These are phyloP conservation scores for Magnolia sinica DNA, from an alignment of 164 flowering plant species.

Conservation along the genomic window DNA sequence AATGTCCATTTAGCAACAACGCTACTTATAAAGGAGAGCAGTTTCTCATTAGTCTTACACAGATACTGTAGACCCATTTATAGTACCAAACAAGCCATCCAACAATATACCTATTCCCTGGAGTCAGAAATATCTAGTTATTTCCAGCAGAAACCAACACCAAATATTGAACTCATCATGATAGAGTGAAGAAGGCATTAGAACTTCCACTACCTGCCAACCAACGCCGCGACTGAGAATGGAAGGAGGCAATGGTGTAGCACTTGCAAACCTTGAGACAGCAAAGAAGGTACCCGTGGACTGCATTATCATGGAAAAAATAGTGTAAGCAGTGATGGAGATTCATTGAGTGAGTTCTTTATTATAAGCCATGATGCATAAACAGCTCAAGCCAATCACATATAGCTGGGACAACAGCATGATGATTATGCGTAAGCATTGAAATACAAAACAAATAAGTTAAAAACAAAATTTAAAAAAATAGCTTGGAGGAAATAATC, in stretches of 20 bases:
- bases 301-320: constrained; percentile 33
- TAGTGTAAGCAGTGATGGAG: neutral
- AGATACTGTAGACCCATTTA: constrained; percentile 78
- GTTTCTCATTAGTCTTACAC: constrained; percentile 46
- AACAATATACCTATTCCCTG: constrained; percentile 79
- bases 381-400: neutral
- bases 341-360: neutral
- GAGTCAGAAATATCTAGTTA: constrained; percentile 4
- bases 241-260: constrained; percentile 86
- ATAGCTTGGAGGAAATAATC: neutral
- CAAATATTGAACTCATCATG: neutral
- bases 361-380: neutral
- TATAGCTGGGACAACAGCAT: neutral
- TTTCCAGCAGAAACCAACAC: neutral
- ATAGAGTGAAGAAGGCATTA: neutral
- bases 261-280: constrained; percentile 84
- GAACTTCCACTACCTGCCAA: constrained; percentile 71
- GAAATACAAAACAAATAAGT: neutral
- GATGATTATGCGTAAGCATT: neutral
- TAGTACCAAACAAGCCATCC: constrained; percentile 87
- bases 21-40: neutral
- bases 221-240: constrained; percentile 90
- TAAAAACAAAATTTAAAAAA: no score
- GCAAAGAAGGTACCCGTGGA: constrained; percentile 79
- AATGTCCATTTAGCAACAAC: neutral